phyloP scores from a whole-genome alignment of 352 stramenopile species.

The Pseudoperonospora humuli region DNA sequence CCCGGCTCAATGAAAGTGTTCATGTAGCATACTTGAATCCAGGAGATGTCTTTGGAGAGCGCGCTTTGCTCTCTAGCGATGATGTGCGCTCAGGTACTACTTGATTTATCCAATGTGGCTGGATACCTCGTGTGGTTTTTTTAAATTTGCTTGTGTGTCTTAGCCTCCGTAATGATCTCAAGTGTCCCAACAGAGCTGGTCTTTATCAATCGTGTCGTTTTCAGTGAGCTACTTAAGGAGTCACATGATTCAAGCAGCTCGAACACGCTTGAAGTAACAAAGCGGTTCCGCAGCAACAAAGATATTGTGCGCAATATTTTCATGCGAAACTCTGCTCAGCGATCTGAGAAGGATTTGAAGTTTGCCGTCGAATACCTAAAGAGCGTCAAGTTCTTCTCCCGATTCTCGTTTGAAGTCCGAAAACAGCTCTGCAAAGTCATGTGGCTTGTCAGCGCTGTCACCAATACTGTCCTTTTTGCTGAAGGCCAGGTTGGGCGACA shows the following conservation, averaged over 20 bases:
- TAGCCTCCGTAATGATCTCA: slow-evolving; percentile 50
- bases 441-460: slow-evolving; percentile 64
- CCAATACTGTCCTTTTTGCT: slow-evolving; percentile 75
- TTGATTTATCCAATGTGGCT: too few relatives aligned
- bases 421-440: slow-evolving; percentile 81
- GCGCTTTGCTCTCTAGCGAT: slow-evolving; percentile 48
- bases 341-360: slow-evolving; percentile 78
- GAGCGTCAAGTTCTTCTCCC: slow-evolving; percentile 81
- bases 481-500: slow-evolving; percentile 68
- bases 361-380: slow-evolving; percentile 83
- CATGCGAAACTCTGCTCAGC: slow-evolving; percentile 49
- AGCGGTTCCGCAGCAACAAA: slow-evolving; percentile 79
- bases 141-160: neutral
- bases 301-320: slow-evolving; percentile 85
- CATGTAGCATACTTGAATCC: too few relatives aligned
- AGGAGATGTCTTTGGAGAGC: slow-evolving; percentile 73
- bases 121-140: too few relatives aligned
- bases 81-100: slow-evolving; percentile 50
- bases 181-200: slow-evolving; percentile 49
- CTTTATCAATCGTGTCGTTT: slow-evolving; percentile 61
- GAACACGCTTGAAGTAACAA: slow-evolving; percentile 54
- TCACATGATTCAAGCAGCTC: slow-evolving; percentile 37
- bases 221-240: slow-evolving; percentile 56
- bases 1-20: slow-evolving; percentile 10
- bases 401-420: slow-evolving; percentile 80